Evolutionary conservation across 2,329 filamentous ascomycete species (phyloP), one percentile per base, ranked within the genome.

Genomic region (Penicillium italicum): DNA sequence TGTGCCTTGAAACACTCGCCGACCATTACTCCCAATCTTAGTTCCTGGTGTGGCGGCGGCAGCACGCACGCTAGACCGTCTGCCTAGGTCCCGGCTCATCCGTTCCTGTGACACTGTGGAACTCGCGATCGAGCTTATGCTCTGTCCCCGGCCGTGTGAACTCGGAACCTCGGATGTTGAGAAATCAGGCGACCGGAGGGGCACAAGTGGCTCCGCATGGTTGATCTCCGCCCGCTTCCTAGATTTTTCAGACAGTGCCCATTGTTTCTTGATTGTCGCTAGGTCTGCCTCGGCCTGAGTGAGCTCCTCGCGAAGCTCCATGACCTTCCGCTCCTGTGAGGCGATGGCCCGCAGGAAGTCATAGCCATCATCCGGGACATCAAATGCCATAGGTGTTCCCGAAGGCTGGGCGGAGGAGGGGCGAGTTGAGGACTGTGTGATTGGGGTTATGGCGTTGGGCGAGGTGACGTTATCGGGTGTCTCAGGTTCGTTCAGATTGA

Each of bases 241-340:
- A 56, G 84, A 82, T 44, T 85, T 85, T 70, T 97, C 91, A 58
- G 91, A 85, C 14, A 80, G 76, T 1, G 89, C 84, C 87, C 90
- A 97, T 72, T 91, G 88, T 66, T 84, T 87, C 79, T 97, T 97
- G 59, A 99, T 79, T 40, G 79, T 82, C 44, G 79, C 78, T 38
- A 99, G 79, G 44, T 96, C 89, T 12, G 79, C 76, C 71, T 99
- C 93, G 6, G 94, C 93, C 57, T 86, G 87, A 24, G 80, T 77
- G n/a, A 99, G 79, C 73, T 97, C 93, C 72, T 99, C 94, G 57
- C 87, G 88, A 50, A 99, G 79, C 74, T 97, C 94, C 55, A 99
- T 77, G 1, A 99, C 93, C 62, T 85, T 86, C 55, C 94, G 83
- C 76, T 99, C 94, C 75, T 97, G 92, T 14, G 90, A 87, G 42